These are phyloP conservation scores for Populus hybrid DNA, from an alignment of 441 rosid species.

Conservation along the genomic window DNA sequence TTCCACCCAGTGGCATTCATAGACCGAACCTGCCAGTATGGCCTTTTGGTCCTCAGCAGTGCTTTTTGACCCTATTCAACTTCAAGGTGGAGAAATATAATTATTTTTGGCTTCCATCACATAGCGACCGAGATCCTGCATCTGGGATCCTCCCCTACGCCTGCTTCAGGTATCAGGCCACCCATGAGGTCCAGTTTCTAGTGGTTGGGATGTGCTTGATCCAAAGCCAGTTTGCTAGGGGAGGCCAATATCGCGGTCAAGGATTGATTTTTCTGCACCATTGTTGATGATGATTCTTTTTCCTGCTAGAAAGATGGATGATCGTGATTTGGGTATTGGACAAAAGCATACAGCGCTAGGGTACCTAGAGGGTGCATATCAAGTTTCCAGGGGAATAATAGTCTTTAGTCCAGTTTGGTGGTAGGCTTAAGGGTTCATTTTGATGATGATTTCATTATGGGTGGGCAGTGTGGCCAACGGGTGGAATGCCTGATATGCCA, in stretches of 20 bases:
- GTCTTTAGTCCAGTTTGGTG: slow-evolving; percentile 44
- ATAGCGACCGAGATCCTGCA: slow-evolving; percentile 28
- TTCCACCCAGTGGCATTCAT: slow-evolving; percentile 36
- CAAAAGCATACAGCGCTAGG: slow-evolving; percentile 41
- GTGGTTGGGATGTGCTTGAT: slow-evolving; percentile 83
- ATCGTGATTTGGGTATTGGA: slow-evolving; percentile 43
- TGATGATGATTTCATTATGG: slow-evolving; percentile 67
- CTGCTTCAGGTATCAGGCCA: slow-evolving; percentile 53
- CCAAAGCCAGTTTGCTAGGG: slow-evolving; percentile 49
- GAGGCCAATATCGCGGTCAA: slow-evolving; percentile 65
- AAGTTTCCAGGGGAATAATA: slow-evolving; percentile 39
- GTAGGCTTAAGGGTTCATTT: slow-evolving; percentile 28
- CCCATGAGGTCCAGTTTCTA: slow-evolving; percentile 48
- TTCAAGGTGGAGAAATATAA: slow-evolving; percentile 47
- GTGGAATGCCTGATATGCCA: slow-evolving; percentile 76
- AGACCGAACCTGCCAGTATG: slow-evolving; percentile 41
- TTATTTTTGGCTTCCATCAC: slow-evolving; percentile 41
- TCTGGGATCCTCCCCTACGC: slow-evolving; percentile 35
- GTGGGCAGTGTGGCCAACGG: slow-evolving; percentile 68
- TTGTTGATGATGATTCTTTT: slow-evolving; percentile 41
- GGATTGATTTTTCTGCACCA: slow-evolving; percentile 60
- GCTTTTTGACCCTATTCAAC: slow-evolving; percentile 48
- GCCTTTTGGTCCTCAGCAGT: slow-evolving; percentile 50
- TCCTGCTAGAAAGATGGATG: slow-evolving; percentile 51
- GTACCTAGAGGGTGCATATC: slow-evolving; percentile 37